Percentiles rank a stretch among this genome's conserved stretches.
These are phyloP conservation scores for Daldinia loculata DNA, from an alignment of 495 filamentous ascomycete species.

Conservation along the genomic window DNA sequence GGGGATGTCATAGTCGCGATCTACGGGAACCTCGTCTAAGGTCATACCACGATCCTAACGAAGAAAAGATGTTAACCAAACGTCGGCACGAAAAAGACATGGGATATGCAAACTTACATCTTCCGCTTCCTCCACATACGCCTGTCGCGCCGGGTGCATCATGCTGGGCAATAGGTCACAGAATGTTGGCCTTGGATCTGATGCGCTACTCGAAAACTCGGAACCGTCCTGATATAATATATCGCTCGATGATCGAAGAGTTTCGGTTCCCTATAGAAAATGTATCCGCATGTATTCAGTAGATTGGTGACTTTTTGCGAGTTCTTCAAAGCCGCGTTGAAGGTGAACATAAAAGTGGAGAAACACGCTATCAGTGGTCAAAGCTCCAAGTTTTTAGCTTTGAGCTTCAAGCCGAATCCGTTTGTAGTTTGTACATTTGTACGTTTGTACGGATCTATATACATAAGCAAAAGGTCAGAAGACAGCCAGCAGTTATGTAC, in stretches of 20 bases:
- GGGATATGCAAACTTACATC: constrained; percentile 65
- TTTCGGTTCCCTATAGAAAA: not conserved
- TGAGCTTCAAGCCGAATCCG: not conserved
- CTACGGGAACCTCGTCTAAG: constrained; percentile 81
- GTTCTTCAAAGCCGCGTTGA: constrained; percentile 12
- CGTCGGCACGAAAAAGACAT: too few species aligned
- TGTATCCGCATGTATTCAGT: not conserved
- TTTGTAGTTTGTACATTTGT: not conserved
- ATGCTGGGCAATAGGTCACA: constrained; percentile 45
- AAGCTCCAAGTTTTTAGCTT: constrained; percentile 10
- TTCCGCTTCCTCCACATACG: constrained; percentile 90
- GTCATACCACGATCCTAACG: constrained; percentile 72
- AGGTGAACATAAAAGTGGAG: not conserved
- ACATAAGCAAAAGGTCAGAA: not conserved
- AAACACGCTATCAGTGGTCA: constrained; percentile 7
- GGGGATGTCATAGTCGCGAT: constrained; percentile 86
- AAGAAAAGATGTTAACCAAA: constrained; percentile 13
- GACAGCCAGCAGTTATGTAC: not conserved
- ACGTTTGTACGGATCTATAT: too few species aligned
- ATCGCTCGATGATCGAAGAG: not conserved
- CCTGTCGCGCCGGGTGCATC: constrained; percentile 92
- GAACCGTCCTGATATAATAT: too few species aligned
- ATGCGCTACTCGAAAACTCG: too few species aligned
- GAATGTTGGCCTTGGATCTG: too few species aligned
- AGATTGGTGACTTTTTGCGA: constrained; percentile 3